A percentile compares a stretch with the other conserved stretches of the same genome.
Conservation (phyloP, 179 eudicot species). For the Silene coronaria region DNA sequence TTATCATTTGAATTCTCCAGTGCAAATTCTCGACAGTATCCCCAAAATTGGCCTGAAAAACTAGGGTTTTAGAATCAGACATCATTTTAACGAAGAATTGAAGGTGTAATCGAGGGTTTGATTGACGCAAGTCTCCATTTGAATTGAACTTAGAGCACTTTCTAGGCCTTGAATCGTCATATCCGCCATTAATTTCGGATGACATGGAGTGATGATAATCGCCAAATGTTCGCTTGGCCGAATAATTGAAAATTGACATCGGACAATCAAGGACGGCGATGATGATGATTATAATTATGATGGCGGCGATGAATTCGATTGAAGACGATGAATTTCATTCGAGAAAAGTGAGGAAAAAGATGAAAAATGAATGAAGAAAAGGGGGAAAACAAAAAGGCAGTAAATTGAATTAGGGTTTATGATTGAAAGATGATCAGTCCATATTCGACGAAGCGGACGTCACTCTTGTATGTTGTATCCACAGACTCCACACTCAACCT, state of each 20-base stretch:
- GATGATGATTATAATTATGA: not conserved
- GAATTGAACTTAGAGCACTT: not conserved
- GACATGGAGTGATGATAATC: not conserved
- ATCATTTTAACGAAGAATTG: slow-evolving; percentile 65
- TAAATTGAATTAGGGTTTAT: not conserved
- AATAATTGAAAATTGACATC: not conserved
- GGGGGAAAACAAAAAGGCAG: not conserved
- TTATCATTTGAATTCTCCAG: slow-evolving; percentile 29
- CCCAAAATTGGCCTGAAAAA: slow-evolving; percentile 34
- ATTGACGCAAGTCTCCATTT: not conserved
- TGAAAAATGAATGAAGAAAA: not conserved
- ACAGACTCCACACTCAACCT: no score
- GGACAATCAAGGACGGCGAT: not conserved
- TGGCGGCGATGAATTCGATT: not conserved
- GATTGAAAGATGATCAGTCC: not conserved
- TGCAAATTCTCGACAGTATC: slow-evolving; percentile 53
- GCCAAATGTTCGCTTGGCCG: not conserved
- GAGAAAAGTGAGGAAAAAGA: not conserved
- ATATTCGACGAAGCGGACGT: not conserved
- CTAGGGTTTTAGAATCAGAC: slow-evolving; percentile 41
- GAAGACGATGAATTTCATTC: not conserved
- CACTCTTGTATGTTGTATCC: not conserved
- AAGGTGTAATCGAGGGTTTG: slow-evolving; percentile 1
- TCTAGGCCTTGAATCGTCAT: not conserved
- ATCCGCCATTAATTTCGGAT: not conserved